Percentiles rank a stretch among this genome's conserved stretches.
These are phyloP conservation scores for Schoenoplectus tabernaemontani DNA, from an alignment of 202 grass and related monocot genomes.

Conservation along the genomic window DNA sequence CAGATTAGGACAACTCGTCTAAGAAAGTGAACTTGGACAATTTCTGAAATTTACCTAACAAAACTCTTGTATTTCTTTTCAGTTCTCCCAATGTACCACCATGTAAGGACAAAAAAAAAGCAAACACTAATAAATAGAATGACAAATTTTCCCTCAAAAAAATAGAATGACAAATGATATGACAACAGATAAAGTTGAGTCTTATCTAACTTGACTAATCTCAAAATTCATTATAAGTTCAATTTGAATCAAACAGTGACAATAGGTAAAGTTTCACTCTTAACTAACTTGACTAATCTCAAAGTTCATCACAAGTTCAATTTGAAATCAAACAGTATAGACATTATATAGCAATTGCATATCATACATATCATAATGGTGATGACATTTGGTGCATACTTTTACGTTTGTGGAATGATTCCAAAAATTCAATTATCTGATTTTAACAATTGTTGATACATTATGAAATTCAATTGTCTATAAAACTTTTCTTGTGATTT, in stretches of 20 bases:
- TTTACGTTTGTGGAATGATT: not conserved
- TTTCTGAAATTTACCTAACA: slow-evolving; percentile 45
- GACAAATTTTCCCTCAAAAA: too few relatives aligned
- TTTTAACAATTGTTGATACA: not conserved
- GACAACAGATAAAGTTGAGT: not conserved
- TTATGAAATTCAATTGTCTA: not conserved
- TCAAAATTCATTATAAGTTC: too few relatives aligned
- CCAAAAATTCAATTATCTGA: not conserved
- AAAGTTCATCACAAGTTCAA: not conserved
- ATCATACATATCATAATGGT: not conserved
- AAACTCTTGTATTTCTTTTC: slow-evolving; percentile 65
- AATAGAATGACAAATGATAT: not conserved
- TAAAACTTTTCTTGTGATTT: not conserved
- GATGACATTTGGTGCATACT: not conserved
- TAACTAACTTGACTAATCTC: too few relatives aligned
- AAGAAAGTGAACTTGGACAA: slow-evolving; percentile 57
- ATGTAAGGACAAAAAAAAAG: not conserved
- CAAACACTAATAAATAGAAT: too few relatives aligned
- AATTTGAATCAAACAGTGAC: too few relatives aligned
- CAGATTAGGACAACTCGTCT: not conserved
- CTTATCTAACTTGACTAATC: not conserved
- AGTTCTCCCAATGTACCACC: slow-evolving; percentile 54
- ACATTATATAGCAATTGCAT: too few relatives aligned
- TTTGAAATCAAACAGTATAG: not conserved
- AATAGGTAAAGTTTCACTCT: too few relatives aligned